Conservation (phyloP, 2,329 filamentous ascomycete species). For the Penicillium sp. region DNA sequence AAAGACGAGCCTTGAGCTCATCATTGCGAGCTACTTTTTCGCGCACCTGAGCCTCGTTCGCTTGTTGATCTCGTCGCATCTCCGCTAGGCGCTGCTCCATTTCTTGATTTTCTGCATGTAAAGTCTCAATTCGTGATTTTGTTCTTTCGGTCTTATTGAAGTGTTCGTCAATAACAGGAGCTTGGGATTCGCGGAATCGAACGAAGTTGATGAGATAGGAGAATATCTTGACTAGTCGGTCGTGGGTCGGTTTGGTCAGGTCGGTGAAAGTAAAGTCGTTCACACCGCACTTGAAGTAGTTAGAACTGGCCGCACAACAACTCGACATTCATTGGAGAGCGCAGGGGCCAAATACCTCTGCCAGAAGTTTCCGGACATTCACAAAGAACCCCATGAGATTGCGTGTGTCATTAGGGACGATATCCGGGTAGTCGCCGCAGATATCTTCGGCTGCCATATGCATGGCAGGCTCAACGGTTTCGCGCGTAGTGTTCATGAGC, state of each 20-base stretch:
- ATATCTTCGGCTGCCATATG: conserved; percentile 86
- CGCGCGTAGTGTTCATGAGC: conserved; percentile 89
- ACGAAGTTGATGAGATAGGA: conserved; percentile 99
- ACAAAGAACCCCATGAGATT: conserved; percentile 97
- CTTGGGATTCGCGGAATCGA: conserved; percentile 92
- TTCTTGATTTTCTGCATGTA: conserved; percentile 85
- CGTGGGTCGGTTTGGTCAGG: conserved; percentile 86
- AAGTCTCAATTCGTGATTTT: conserved; percentile 82
- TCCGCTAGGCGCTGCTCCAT: conserved; percentile 79
- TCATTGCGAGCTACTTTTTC: conserved; percentile 87
- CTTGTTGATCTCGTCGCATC: conserved; percentile 77
- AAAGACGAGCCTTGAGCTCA: conserved; percentile 78
- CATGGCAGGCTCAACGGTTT: conserved; percentile 94
- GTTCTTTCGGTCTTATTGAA: conserved; percentile 88
- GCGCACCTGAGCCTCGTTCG: conserved; percentile 78
- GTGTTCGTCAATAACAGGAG: conserved; percentile 84
- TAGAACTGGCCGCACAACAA: background rate
- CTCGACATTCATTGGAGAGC: background rate
- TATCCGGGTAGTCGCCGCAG: conserved; percentile 80
- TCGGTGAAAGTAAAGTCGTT: conserved; percentile 93
- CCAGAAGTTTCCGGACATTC: conserved; percentile 75
- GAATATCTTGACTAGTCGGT: conserved; percentile 90
- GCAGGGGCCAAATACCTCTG: conserved; percentile 55
- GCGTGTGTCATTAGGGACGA: conserved; percentile 82
- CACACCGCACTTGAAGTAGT: conserved; percentile 71